phyloP scores from a whole-genome alignment of 768 basidiomycete species.

The Cystobasidium onofrii region DNA sequence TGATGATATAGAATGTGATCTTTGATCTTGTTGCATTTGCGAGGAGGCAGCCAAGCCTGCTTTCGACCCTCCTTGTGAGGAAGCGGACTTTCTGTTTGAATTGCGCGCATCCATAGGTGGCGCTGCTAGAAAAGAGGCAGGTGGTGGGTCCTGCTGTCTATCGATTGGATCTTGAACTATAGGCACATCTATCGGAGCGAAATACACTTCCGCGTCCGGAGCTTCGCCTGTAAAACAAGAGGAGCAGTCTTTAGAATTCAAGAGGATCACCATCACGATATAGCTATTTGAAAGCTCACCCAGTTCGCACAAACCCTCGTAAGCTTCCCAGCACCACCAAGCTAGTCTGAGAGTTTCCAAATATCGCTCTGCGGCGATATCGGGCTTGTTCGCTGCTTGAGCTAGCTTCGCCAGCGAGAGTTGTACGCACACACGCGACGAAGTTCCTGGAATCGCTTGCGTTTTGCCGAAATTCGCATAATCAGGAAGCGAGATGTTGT shows the following conservation, averaged over 20 bases:
- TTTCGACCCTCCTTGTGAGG: neutral
- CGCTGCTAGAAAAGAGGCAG: constrained; percentile 7
- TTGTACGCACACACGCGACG: constrained; percentile 51
- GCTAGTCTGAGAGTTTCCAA: constrained; percentile 62
- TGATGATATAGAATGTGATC: neutral
- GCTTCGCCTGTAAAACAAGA: neutral
- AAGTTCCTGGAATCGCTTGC: neutral
- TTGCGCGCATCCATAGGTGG: neutral
- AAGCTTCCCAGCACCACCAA: constrained; percentile 84
- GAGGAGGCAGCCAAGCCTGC: neutral
- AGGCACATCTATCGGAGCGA: constrained; percentile 17
- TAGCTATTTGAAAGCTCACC: constrained; percentile 49
- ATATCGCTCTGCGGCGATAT: constrained; percentile 65
- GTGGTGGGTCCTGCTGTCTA: neutral
- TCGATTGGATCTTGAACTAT: constrained; percentile 12
- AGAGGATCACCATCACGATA: too few relatives aligned
- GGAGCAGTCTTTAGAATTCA: too few relatives aligned
- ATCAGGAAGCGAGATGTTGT: neutral
- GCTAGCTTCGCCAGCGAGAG: constrained; percentile 72
- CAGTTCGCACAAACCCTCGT: constrained; percentile 72
- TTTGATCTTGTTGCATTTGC: neutral
- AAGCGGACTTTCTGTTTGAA: neutral
- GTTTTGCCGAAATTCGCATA: neutral
- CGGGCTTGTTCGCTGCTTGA: constrained; percentile 66
- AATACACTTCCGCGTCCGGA: neutral